Base-by-base conservation (phyloP, 2,329 filamentous ascomycete genomes). In the Monilinia vaccinii-corymbosi region DNA sequence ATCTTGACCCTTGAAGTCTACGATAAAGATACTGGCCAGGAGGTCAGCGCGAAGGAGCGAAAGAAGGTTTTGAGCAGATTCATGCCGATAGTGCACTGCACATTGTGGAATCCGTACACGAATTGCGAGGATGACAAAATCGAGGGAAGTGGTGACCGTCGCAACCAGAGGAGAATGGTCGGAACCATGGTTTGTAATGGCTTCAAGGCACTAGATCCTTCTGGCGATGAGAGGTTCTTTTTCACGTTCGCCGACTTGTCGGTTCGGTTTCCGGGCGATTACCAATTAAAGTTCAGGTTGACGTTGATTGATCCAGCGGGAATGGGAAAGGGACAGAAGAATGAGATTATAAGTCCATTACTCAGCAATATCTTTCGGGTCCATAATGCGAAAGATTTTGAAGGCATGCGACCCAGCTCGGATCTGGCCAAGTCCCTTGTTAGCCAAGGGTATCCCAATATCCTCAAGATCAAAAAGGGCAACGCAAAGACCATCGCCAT, bases 211-310 rank as follows among this genome's bases (percentile, higher is more conserved):
- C 79, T 82, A 58, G 89, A 94, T 70, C 88, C 93, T 68, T 78
- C 84, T 57, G 83, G 84, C 57, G 74, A 82, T 25, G 86, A 91
- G 64, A 89, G 89, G 1, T 91, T 87, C 69, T 94, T 93, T 77
- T 94, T 93, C 73, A 90, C 88, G 71, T 94, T 94, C 70, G 87
- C 88, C 0, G 89, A 94, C 70, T 78, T 94, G 23, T 91, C 87
- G 4, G 91, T 88, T 70, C 82, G 89, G 38, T 91, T 87, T 0
- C 85, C 89, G 1, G 89, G 89, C 23, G 77, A 78, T n/a, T 94
- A 89, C 72, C 80, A 87, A 21, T 79, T 94, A 58, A 84, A 83
- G 50, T 93, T 94, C 71, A 83, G 83, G 42, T 77, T 93, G 25
- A 83, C 91, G 69, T 81, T 88, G 62, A 80, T 93, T 2, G 51